phyloP scores from a whole-genome alignment of 2,329 filamentous ascomycete genomes.

The Camptophora hylomeconis region DNA sequence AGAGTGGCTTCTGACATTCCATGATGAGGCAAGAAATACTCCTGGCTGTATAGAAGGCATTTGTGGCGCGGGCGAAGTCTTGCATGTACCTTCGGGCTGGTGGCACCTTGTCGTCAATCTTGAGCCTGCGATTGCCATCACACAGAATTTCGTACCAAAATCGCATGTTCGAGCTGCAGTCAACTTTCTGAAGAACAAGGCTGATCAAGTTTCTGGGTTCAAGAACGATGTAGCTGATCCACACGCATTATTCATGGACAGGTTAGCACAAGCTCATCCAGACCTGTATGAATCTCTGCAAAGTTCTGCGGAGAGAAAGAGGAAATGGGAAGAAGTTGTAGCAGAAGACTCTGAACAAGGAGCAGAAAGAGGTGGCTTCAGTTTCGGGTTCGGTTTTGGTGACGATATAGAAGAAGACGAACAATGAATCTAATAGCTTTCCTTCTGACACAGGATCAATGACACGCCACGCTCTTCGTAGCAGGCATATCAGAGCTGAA shows the following conservation, averaged over 20 bases:
- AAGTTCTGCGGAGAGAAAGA: conserved; percentile 70
- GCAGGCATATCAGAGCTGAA: conserved; percentile 61
- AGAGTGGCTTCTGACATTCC: conserved; percentile 90
- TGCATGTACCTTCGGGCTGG: conserved; percentile 91
- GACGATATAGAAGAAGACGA: conserved; percentile 35
- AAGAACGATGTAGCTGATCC: conserved; percentile 56
- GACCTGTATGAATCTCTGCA: conserved; percentile 46
- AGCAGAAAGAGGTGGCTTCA: conserved; percentile 38
- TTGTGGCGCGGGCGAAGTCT: conserved; percentile 68
- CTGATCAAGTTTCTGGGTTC: conserved; percentile 82
- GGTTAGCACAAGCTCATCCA: conserved; percentile 51
- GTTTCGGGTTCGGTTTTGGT: conserved; percentile 51
- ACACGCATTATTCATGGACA: conserved; percentile 60
- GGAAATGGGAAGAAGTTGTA: conserved; percentile 76
- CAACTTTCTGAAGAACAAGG: conserved; percentile 66
- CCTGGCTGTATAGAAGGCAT: conserved; percentile 76
- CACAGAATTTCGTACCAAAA: conserved; percentile 83
- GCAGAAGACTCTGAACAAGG: conserved; percentile 36
- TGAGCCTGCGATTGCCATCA: conserved; percentile 72
- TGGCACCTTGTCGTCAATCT: conserved; percentile 94
- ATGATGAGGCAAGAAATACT: conserved; percentile 62
- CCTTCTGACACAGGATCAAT: conserved; percentile 39
- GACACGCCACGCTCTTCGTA: conserved; percentile 81
- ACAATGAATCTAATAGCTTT: background rate
- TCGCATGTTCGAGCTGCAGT: conserved; percentile 63